A percentile compares a stretch with the other conserved stretches of the same genome.
Conservation (phyloP, 1,284 basidiomycete species). For the Pyrrhoderma lamaoense region DNA sequence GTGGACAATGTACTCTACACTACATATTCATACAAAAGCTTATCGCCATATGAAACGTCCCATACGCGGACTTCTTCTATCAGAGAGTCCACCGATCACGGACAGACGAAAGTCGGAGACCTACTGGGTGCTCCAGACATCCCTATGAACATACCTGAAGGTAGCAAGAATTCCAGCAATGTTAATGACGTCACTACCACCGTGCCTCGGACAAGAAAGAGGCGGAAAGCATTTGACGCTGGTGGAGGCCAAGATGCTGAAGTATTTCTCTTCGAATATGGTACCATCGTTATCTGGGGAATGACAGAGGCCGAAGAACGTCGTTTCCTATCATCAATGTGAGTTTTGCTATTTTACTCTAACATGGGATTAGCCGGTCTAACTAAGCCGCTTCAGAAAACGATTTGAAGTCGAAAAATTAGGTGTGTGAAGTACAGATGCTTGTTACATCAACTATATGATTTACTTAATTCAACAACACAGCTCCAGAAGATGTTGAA, state of each 20-base stretch:
- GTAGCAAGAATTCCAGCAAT: conserved; percentile 23
- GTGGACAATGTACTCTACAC: conserved; percentile 82
- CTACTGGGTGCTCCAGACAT: conserved; percentile 69
- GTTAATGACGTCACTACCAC: conserved; percentile 16
- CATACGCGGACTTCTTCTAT: conserved; percentile 12
- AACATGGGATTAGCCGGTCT: conserved; percentile 8
- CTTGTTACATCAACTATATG: not conserved
- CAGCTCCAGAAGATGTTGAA: conserved; percentile 78
- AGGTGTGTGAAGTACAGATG: conserved; percentile 34
- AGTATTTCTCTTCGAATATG: conserved; percentile 91
- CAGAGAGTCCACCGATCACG: conserved; percentile 1
- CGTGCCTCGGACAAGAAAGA: conserved; percentile 29
- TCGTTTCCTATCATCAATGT: conserved; percentile 84
- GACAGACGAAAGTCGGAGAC: conserved; percentile 43
- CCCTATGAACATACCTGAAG: conserved; percentile 23
- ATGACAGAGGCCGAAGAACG: conserved; percentile 92
- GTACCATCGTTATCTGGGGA: conserved; percentile 93
- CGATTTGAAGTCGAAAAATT: conserved; percentile 90
- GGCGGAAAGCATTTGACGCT: conserved; percentile 57
- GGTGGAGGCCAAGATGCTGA: conserved; percentile 67
- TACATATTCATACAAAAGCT: conserved; percentile 60
- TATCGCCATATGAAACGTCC: conserved; percentile 27
- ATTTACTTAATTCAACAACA: not conserved
- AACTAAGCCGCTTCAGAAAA: conserved; percentile 48
- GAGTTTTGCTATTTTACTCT: conserved; percentile 29